Evolutionary conservation across 805 yeast species (phyloP).

Genomic region (Saturnispora sekii): DNA sequence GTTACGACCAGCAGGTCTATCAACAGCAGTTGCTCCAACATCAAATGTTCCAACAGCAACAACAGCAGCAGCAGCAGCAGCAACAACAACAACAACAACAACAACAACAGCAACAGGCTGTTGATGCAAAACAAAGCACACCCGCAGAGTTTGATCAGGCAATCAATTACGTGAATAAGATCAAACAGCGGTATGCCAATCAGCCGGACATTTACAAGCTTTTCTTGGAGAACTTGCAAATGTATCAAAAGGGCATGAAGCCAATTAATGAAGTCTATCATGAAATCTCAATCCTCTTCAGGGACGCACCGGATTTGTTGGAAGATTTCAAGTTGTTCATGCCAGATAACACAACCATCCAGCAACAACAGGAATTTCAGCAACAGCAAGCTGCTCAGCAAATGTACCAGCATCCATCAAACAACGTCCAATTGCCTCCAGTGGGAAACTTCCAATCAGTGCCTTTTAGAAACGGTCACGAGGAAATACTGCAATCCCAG

Average conservation of each 20-base stretch:
- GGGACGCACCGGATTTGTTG: conserved; percentile 86
- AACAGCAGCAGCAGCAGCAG: conserved; percentile 5
- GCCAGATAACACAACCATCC: conserved; percentile 56
- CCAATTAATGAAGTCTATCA: conserved; percentile 93
- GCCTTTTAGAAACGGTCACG: conserved; percentile 13
- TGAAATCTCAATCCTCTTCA: conserved; percentile 81
- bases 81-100: conserved; percentile 13
- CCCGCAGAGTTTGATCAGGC: conserved; percentile 98
- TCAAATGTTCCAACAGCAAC: not conserved
- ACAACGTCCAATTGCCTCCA: conserved; percentile 62
- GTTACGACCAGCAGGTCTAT: conserved; percentile 7
- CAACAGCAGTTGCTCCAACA: not conserved
- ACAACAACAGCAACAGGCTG: conserved; percentile 14
- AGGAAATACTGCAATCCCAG: conserved; percentile 9
- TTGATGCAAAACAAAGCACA: conserved; percentile 31
- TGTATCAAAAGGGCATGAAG: conserved; percentile 92
- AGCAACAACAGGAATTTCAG: not conserved
- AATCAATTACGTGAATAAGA: conserved; percentile 89
- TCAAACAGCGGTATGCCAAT: conserved; percentile 83
- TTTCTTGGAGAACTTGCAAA: conserved; percentile 88
- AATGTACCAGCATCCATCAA: conserved; percentile 2
- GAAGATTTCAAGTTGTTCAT: conserved; percentile 93
- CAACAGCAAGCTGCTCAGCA: not conserved
- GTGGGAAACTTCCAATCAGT: conserved; percentile 77
- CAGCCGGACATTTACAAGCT: conserved; percentile 95